Base-by-base conservation (phyloP, 192 early-diverging fungal species). In the Coemansia sp. region DNA sequence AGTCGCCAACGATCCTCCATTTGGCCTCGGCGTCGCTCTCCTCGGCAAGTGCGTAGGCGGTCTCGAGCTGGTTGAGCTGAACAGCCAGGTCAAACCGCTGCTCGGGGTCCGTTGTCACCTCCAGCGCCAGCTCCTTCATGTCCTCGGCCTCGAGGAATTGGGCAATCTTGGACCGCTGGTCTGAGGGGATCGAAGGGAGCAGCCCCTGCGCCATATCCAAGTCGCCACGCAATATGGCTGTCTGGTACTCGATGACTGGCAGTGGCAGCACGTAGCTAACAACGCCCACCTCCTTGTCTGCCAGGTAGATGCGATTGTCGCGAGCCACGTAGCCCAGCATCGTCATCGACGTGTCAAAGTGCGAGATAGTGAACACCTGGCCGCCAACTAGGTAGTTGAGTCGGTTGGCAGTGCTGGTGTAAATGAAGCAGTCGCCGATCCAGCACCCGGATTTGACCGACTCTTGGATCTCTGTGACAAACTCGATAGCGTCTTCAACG, bases 361-460 rank as follows among this genome's bases (percentile, higher is more conserved):
- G 97, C 70, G 89, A 91, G 69, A 99, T 90, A 6, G 96, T 98
- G 26, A 94, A 94, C 18, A 90, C 88, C 77, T 96, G 94, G 2
- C 86, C 91, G 57, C 97, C 96, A 6, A 99, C 96, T 36, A 99
- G 79, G 70, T 99, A 99, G 82, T 92, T 96, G 63, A 99, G 84
- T 26, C 96, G 89, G 78, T 97, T 96, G 63, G 85, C 84, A 11
- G 85, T 73, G 70, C 92, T 95, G 18, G 94, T 94, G 84, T 98
- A 99, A 61, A 99, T 97, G 69, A 99, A 98, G 73, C 97, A 98
- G 79, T 99, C 97, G 50, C 97, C 97, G 50, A 98, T 92, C 97
- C 97, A 99, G 66, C 86, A 86, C 25, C 96, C 97, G 6, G 95
- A 94, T 69, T 91, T 91, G 33, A 99, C 89, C 79, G 83, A 86